Base-by-base conservation (phyloP, 108 stramenopile genomes). In the Nitzschia putrida region DNA sequence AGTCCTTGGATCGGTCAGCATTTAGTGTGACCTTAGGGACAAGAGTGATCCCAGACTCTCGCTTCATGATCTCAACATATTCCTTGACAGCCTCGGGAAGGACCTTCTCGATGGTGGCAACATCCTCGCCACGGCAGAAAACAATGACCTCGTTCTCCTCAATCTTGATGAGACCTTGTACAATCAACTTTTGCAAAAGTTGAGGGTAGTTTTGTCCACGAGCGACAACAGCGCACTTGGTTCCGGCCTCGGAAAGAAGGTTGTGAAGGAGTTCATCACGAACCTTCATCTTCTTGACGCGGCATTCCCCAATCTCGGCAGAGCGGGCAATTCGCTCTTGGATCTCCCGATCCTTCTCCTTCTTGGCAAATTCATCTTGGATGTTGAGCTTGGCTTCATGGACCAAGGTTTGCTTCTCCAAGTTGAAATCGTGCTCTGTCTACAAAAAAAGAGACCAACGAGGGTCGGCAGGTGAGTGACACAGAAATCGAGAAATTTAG, bases 381-480 rank as follows among this genome's bases (percentile, higher is more conserved):
- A 99, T 95, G 78, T 74, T 75, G 53, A 96, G 81, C 79, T 98
- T 98, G 80, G 97, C 98, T 61, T 96, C 95, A 85, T 99, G 98
- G 53, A 99, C 94, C 64, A 98, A 85, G 53, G 96, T 98, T 85
- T 98, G 97, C 82, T 98, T 99, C 88, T 99, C 98, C 68, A 99
- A 85, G 85, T 98, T 99, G 86, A 97, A 97, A 78, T 99, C 98
- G 65, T 92, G 93, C 66, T 95, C 93, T 53, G 90, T 95, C 90
- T 93, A 58, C 12, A 49, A 49, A 18, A 49, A 16, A 18, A 18
- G 18, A 6, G 47, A 49, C n/a, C 18, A 18, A 5, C 47, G 18
- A 49, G 47, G 47, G 47, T 34, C 47, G 18, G 47, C 18, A 49
- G 47, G 21, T 24, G 38, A 34, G 39, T n/a, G 20, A 57, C 56